These are phyloP conservation scores for Colletotrichum tropicicola DNA, from an alignment of 2,329 filamentous ascomycete species.

Conservation along the genomic window DNA sequence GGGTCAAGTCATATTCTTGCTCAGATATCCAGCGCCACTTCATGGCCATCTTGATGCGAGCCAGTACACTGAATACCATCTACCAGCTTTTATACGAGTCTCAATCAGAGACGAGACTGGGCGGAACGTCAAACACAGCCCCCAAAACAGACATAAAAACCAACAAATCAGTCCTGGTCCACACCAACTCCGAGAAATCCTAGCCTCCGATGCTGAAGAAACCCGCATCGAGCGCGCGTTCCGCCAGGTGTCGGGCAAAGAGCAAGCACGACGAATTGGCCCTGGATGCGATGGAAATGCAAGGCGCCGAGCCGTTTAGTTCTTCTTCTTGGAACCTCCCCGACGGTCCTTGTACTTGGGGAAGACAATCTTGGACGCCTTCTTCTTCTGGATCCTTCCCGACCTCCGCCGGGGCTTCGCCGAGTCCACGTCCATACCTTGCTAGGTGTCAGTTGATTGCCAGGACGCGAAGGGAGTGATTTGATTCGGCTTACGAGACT, in stretches of 20 bases:
- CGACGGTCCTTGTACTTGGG: constrained; percentile 64
- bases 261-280: not conserved
- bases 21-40: not conserved
- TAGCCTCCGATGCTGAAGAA: not conserved
- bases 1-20: not conserved
- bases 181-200: constrained; percentile 8
- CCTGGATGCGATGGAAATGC: not conserved
- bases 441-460: constrained; percentile 35
- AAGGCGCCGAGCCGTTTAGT: constrained; percentile 7
- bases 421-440: constrained; percentile 67
- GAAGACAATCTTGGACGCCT: constrained; percentile 68
- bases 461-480: constrained; percentile 30
- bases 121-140: not conserved
- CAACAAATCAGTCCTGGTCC: not conserved
- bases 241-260: not conserved
- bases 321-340: constrained; percentile 50
- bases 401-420: constrained; percentile 46
- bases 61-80: not conserved
- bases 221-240: not conserved
- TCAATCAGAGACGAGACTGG: not conserved
- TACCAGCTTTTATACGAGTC: constrained; percentile 3
- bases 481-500: constrained; percentile 3
- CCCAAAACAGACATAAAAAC: not conserved
- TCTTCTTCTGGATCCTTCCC: constrained; percentile 64
- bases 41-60: not conserved